A percentile compares a stretch with the other conserved stretches of the same genome.
phyloP scores from a whole-genome alignment of 208 protist species.

The Angomonas ambiguus region DNA sequence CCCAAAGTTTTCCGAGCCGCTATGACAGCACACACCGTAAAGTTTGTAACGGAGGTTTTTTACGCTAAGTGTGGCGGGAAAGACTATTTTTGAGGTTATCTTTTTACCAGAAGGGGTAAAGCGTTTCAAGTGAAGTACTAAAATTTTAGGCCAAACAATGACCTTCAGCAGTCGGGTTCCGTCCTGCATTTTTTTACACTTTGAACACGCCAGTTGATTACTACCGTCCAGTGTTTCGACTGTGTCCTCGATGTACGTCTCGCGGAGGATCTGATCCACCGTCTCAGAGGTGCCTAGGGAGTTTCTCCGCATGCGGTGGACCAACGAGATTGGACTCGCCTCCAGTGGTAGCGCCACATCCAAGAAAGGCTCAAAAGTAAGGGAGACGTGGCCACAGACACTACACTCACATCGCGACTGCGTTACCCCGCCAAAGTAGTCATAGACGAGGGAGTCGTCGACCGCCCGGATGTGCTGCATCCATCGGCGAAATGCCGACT shows the following conservation, averaged over 20 bases:
- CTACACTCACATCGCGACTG: constrained; percentile 45
- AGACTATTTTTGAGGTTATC: constrained; percentile 45
- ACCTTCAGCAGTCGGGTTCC: constrained; percentile 40
- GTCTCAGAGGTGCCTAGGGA: neutral
- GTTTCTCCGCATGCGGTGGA: neutral
- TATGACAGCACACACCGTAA: constrained; percentile 73
- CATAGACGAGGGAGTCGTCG: constrained; percentile 79
- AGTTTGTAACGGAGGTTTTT: constrained; percentile 48
- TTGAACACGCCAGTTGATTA: constrained; percentile 58
- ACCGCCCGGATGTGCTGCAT: constrained; percentile 39
- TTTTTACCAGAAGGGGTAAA: constrained; percentile 64
- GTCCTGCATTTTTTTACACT: constrained; percentile 56
- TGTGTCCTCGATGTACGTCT: constrained; percentile 48
- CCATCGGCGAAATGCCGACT: constrained; percentile 42
- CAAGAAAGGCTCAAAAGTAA: constrained; percentile 74
- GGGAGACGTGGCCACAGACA: constrained; percentile 40
- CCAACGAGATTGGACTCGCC: neutral
- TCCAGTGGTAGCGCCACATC: constrained; percentile 29
- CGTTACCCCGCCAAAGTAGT: constrained; percentile 72
- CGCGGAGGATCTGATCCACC: constrained; percentile 38
- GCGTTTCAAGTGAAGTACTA: constrained; percentile 82
- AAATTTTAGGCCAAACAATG: constrained; percentile 50
- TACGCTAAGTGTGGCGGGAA: constrained; percentile 44
- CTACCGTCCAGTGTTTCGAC: constrained; percentile 42
- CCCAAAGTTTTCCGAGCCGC: constrained; percentile 52